A percentile compares a stretch with the other conserved stretches of the same genome.
Conservation (phyloP, 495 filamentous ascomycete species). For the Neurospora cerealis region DNA sequence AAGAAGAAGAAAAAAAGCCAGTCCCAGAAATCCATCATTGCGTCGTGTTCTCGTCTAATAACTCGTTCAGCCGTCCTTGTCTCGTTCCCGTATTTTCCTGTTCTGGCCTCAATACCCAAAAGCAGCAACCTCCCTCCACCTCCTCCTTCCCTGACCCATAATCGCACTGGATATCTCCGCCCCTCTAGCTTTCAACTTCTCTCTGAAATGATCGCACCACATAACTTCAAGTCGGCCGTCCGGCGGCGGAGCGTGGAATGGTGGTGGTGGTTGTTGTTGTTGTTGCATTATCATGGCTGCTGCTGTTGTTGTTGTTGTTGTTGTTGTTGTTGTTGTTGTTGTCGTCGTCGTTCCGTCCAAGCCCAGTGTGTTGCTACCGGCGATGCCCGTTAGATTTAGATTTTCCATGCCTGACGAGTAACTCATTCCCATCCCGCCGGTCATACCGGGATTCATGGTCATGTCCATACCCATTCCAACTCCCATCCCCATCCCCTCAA, state of each 20-base stretch:
- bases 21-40: background rate
- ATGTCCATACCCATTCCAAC: too few relatives aligned
- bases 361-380: too few relatives aligned
- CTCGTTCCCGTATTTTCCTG: background rate
- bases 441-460: constrained; percentile 1
- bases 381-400: too few relatives aligned
- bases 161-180: constrained; percentile 11
- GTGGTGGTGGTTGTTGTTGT: too few relatives aligned
- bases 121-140: constrained; percentile 13
- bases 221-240: constrained; percentile 27
- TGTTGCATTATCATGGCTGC: background rate
- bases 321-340: too few relatives aligned
- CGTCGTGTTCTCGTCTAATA: background rate
- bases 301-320: background rate
- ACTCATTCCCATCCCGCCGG: background rate
- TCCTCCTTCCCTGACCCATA: constrained; percentile 5
- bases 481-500: too few relatives aligned
- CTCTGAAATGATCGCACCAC: constrained; percentile 32
- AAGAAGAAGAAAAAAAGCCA: background rate
- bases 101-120: background rate
- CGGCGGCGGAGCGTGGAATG: too few relatives aligned
- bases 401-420: background rate
- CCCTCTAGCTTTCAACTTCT: constrained; percentile 10
- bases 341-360: too few relatives aligned
- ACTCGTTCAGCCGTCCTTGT: background rate